Base-by-base conservation (phyloP, 306 rosid genomes). In the Crotalaria pallida region DNA sequence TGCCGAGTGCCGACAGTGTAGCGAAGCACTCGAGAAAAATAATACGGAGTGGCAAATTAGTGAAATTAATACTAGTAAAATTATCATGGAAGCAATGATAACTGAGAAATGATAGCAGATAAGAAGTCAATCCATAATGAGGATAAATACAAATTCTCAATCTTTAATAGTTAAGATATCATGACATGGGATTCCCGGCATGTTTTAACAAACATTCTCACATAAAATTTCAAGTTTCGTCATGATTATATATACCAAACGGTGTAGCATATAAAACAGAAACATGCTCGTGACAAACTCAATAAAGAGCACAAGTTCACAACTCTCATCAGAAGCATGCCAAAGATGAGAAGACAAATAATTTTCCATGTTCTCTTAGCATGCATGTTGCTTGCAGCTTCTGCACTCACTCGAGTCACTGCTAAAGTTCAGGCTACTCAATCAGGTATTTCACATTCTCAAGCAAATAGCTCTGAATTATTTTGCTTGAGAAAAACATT, bases 101-200 rank as follows among this genome's bases (percentile, higher is more conserved):
- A 60, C 81, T 49, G 7, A 68, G 83, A 73, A 72, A 79, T 79
- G 82, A 73, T 79, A 44, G 63, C 83, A 24, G 33, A 33, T 57
- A 61, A 77, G 87, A 88, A 86, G 88, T 90, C 96, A 88, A 84
- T 61, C 56, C 73, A 71, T 58, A 79, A 84, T 89, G 79, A 84
- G 62, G 73, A 81, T 75, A 76, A 72, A 66, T 66, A 62, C 61
- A 81, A 58, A 81, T 81, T 78, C 83, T 78, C 75, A 27, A 83
- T 89, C 84, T 79, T 40, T 51, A 61, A 67, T 50, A 27, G 52
- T 34, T 77, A 45, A 34, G 22, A 50, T 67, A 71, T 53, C 66
- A 53, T 51, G 83, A 73, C 91, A 89, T 87, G 58, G 91, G 96
- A 85, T 90, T 70, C 92, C 85, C 65, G 58, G 73, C 86, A 82